Evolutionary conservation across 176 grass and related monocot species (phyloP).

Genomic region (Eragrostis curvula): DNA sequence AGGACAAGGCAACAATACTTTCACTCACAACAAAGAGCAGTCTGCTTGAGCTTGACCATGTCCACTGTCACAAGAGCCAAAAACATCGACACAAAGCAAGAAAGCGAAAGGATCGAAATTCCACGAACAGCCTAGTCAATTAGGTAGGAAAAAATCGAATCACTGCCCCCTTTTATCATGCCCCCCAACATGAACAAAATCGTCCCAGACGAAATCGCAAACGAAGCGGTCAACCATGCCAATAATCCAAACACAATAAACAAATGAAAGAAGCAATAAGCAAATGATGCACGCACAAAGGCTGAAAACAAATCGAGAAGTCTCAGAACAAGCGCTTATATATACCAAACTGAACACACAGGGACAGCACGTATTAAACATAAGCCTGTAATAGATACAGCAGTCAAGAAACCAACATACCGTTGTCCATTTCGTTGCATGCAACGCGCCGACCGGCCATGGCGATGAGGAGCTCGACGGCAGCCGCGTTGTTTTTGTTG

Average conservation of each 20-base stretch:
- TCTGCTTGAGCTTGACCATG: constrained; percentile 13
- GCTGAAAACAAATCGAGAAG: neutral
- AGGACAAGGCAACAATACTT: constrained; percentile 1
- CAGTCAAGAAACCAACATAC: constrained; percentile 29
- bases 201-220: constrained; percentile 15
- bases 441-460: constrained; percentile 20
- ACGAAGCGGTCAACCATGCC: constrained; percentile 37
- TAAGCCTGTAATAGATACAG: constrained; percentile 22
- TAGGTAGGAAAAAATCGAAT: constrained; percentile 19
- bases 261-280: constrained; percentile 26
- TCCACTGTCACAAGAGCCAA: neutral
- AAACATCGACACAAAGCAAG: constrained; percentile 5
- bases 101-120: constrained; percentile 21
- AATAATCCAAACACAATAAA: constrained; percentile 38
- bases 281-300: constrained; percentile 42
- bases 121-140: neutral
- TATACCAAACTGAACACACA: constrained; percentile 60
- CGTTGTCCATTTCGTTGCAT: constrained; percentile 1
- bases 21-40: constrained; percentile 16
- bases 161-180: constrained; percentile 12
- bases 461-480: constrained; percentile 39
- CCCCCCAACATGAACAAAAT: constrained; percentile 14
- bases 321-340: constrained; percentile 44
- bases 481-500: constrained; percentile 28
- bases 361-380: constrained; percentile 37